These are phyloP conservation scores for Malus hybrid DNA, from an alignment of 331 rosid genomes.

Conservation along the genomic window DNA sequence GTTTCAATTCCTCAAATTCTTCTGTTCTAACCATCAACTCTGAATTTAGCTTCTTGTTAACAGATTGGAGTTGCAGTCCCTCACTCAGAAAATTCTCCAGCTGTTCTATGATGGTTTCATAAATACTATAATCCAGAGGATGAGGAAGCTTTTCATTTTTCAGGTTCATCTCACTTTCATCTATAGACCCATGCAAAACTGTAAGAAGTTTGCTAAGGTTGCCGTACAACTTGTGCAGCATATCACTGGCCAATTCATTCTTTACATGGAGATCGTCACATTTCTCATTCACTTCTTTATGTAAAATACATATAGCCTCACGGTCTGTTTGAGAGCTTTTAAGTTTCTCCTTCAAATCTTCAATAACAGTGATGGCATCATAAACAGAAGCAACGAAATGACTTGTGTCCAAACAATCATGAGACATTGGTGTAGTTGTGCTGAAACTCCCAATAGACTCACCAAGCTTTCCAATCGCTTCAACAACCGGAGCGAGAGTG, in stretches of 20 bases:
- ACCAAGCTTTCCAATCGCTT: conserved; percentile 52
- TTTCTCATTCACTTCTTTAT: conserved; percentile 46
- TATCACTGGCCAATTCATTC: conserved; percentile 49
- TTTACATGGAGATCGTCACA: conserved; percentile 52
- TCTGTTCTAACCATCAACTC: conserved; percentile 50
- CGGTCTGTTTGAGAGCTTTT: conserved; percentile 43
- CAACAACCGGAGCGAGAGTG: conserved; percentile 39
- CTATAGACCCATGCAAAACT: conserved; percentile 32
- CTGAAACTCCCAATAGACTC: conserved; percentile 38
- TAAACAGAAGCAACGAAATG: conserved; percentile 44
- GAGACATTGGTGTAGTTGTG: conserved; percentile 16
- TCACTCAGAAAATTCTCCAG: conserved; percentile 42
- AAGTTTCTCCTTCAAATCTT: conserved; percentile 55
- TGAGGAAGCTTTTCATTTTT: conserved; percentile 40
- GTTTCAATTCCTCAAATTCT: conserved; percentile 55
- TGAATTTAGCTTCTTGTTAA: conserved; percentile 40
- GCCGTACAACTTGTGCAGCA: conserved; percentile 40
- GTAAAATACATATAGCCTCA: conserved; percentile 32
- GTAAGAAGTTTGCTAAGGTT: conserved; percentile 47
- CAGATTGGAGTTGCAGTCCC: conserved; percentile 54
- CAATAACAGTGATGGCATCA: conserved; percentile 54
- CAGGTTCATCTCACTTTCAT: conserved; percentile 33
- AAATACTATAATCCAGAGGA: conserved; percentile 51
- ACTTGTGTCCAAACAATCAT: conserved; percentile 19
- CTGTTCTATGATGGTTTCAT: conserved; percentile 39